Percentiles rank a stretch among this genome's conserved stretches.
Conservation (phyloP, 192 early-diverging fungal genomes). For the Geranomyces variabilis region DNA sequence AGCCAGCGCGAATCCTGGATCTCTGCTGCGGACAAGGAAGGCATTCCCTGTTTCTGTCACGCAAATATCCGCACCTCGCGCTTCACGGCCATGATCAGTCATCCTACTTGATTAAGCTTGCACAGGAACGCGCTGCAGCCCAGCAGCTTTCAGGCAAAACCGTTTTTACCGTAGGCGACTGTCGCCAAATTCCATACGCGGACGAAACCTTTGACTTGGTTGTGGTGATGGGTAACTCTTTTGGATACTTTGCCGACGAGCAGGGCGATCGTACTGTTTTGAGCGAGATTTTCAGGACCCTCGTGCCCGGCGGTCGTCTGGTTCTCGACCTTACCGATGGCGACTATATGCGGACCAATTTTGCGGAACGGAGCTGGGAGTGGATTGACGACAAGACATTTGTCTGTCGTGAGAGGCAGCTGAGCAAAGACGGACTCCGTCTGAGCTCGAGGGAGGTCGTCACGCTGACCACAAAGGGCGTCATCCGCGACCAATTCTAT, state of each 20-base stretch:
- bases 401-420: conserved; percentile 65
- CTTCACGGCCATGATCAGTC: conserved; percentile 67
- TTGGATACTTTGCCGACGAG: conserved; percentile 68
- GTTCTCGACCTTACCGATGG: conserved; percentile 67
- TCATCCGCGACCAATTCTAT: conserved; percentile 71
- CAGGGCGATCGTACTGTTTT: conserved; percentile 53
- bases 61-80: conserved; percentile 56
- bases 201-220: conserved; percentile 57
- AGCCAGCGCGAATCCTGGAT: conserved; percentile 52
- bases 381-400: conserved; percentile 68
- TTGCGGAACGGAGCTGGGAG: conserved; percentile 62
- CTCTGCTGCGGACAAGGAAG: conserved; percentile 75
- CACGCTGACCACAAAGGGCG: conserved; percentile 51
- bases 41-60: conserved; percentile 55
- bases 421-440: conserved; percentile 55
- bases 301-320: conserved; percentile 56
- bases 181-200: conserved; percentile 56
- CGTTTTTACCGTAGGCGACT: conserved; percentile 66
- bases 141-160: conserved; percentile 29
- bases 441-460: conserved; percentile 63
- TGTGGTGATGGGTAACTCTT: conserved; percentile 67
- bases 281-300: conserved; percentile 51
- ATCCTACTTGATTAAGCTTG: conserved; percentile 59
- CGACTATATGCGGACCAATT: conserved; percentile 57
- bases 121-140: conserved; percentile 45